These are phyloP conservation scores for Fragaria nilgerrensis DNA, from an alignment of 306 rosid species.

Conservation along the genomic window DNA sequence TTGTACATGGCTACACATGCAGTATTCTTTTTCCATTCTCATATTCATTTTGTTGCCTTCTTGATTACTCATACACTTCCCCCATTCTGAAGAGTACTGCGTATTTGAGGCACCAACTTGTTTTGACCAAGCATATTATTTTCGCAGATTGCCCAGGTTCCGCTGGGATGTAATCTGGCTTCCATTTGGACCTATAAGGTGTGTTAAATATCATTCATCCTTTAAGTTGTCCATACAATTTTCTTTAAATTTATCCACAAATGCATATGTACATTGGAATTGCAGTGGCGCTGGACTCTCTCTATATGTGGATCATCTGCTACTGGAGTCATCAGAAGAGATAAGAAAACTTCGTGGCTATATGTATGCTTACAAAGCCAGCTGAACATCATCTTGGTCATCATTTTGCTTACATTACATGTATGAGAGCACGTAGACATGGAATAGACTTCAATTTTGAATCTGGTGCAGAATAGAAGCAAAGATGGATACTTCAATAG, in stretches of 20 bases:
- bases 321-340: slow-evolving; percentile 71
- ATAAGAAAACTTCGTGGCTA: slow-evolving; percentile 71
- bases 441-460: slow-evolving; percentile 1
- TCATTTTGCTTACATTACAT: not conserved
- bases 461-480: not conserved
- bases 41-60: slow-evolving; percentile 12
- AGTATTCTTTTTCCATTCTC: not conserved
- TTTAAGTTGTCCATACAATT: slow-evolving; percentile 2
- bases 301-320: slow-evolving; percentile 78
- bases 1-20: not conserved
- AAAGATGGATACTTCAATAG: not conserved
- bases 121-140: not conserved
- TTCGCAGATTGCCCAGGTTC: slow-evolving; percentile 67
- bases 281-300: slow-evolving; percentile 75
- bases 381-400: slow-evolving; percentile 27
- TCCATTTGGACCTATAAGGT: slow-evolving; percentile 87
- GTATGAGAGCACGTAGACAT: not conserved
- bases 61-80: slow-evolving; percentile 5
- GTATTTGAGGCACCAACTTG: not conserved
- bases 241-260: not conserved
- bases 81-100: not conserved
- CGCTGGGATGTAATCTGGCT: slow-evolving; percentile 92
- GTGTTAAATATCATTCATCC: slow-evolving; percentile 23
- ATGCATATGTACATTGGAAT: slow-evolving; percentile 11
- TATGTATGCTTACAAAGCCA: slow-evolving; percentile 80